Evolutionary conservation across 345 rosid genomes (phyloP), one percentile per base, ranked within the genome.

Genomic region (Dipteronia dyeriana): DNA sequence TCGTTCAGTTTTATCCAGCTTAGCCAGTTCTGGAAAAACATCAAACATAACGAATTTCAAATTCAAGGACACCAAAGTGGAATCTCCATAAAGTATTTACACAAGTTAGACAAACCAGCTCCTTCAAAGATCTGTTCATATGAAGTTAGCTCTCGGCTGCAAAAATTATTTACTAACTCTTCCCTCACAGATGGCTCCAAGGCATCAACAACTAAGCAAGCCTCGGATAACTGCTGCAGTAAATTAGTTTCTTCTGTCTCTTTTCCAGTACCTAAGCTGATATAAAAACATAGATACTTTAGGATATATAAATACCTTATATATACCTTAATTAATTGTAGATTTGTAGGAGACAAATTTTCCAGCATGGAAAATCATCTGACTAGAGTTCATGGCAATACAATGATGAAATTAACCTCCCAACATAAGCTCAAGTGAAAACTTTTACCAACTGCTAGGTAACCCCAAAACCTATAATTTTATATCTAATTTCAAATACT

Each of bases 51-150:
- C 45, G 9, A 56, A 60, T 22, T 73, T 75, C 51, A 76, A 59
- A 31, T 59, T 31, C 22, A 16, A 53, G 14, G 65, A 56, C 57
- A 38, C 9, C 38, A 57, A 38, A 54, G 9, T 54, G 72, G 70
- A 57, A 43, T 19, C 71, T 51, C 51, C 7, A 68, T 45, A 76
- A 75, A 82, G 56, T 78, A 76, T 73, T 51, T 38, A 75, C 10
- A 57, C 45, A 23, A 39, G 77, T 61, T 12, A 31, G 73, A 85
- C 87, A 74, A 82, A 96, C 99, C 99, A 83, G 97, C 99, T 89
- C 99, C 99, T 90, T 94, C 97, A 83, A 94, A 96, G 62, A 96
- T 96, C 83, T 96, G 98, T 86, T 92, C 97, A 82, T 94, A 96
- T 61, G 98, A 96, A 74, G 97, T 96, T 74, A 96, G 95, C 87